These are phyloP conservation scores for Thuidium tamariscinum DNA, from an alignment of 225 moss, liverwort and hornwort species.

Conservation along the genomic window DNA sequence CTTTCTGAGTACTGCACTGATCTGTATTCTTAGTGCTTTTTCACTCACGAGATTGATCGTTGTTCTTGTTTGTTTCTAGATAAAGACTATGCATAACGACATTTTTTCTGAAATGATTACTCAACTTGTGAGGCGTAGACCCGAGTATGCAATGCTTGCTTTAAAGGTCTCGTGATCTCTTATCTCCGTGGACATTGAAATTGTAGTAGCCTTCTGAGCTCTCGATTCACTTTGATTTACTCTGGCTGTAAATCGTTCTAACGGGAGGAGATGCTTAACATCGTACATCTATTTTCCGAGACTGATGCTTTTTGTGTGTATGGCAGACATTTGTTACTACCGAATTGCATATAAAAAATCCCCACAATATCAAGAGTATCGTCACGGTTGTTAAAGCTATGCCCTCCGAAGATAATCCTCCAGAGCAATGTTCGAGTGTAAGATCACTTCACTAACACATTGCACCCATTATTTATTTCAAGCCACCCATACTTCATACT, in stretches of 20 bases:
- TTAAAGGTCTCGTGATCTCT: constrained; percentile 54
- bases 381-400: constrained; percentile 84
- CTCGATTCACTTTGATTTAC: background rate
- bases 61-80: constrained; percentile 26
- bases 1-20: background rate
- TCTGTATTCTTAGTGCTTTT: background rate
- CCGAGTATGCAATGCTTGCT: constrained; percentile 89
- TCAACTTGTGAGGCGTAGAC: constrained; percentile 80
- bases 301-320: background rate
- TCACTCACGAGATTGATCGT: background rate
- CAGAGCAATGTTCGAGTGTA: too few relatives aligned
- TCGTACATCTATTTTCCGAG: background rate
- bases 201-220: background rate
- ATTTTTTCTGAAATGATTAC: constrained; percentile 89
- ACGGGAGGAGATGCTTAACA: background rate
- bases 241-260: background rate
- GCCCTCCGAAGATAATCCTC: constrained; percentile 78
- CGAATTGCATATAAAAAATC: constrained; percentile 80
- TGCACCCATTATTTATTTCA: too few relatives aligned
- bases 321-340: constrained; percentile 90
- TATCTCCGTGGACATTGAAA: background rate
- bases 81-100: constrained; percentile 71
- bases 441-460: too few relatives aligned
- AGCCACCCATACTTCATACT: too few relatives aligned
- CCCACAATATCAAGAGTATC: constrained; percentile 88